A percentile compares a stretch with the other conserved stretches of the same genome.
These are phyloP conservation scores for Hypocrella siamensis DNA, from an alignment of 2,329 filamentous ascomycete species.

Conservation along the genomic window DNA sequence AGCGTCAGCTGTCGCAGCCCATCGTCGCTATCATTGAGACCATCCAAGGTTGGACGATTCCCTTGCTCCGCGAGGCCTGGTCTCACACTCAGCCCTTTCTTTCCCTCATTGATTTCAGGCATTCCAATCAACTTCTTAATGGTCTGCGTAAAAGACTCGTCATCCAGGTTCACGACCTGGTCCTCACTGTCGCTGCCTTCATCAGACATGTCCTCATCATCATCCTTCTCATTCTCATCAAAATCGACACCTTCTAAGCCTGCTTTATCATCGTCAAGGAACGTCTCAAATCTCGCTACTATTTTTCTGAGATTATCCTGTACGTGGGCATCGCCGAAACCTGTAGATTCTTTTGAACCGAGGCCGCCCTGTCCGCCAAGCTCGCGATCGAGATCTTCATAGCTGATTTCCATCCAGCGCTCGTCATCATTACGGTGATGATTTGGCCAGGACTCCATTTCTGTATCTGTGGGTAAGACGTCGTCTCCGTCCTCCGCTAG, in stretches of 20 bases:
- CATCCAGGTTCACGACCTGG: constrained; percentile 65
- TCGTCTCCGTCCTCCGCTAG: constrained; percentile 53
- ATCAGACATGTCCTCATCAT: constrained; percentile 29
- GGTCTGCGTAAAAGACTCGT: constrained; percentile 69
- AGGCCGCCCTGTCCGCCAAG: constrained; percentile 35
- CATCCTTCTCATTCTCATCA: constrained; percentile 45
- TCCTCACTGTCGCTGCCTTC: constrained; percentile 51
- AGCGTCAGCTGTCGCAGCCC: constrained; percentile 44
- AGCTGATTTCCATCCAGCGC: constrained; percentile 83
- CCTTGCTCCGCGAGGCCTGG: not conserved
- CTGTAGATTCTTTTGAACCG: constrained; percentile 19
- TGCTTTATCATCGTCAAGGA: constrained; percentile 73
- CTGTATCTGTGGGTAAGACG: constrained; percentile 51
- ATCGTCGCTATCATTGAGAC: not conserved
- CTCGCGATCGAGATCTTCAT: constrained; percentile 74
- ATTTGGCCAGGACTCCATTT: constrained; percentile 57
- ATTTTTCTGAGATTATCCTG: constrained; percentile 76
- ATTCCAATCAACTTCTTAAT: constrained; percentile 88
- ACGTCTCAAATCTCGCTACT: constrained; percentile 83
- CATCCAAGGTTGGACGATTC: not conserved
- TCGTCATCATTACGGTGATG: constrained; percentile 61
- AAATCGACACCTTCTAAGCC: constrained; percentile 65
- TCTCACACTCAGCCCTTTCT: too few relatives aligned
- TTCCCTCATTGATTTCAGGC: constrained; percentile 10
- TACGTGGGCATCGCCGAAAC: constrained; percentile 49